Evolutionary conservation across 169 alveolate species (phyloP).

Genomic region (Plasmodium gaboni): DNA sequence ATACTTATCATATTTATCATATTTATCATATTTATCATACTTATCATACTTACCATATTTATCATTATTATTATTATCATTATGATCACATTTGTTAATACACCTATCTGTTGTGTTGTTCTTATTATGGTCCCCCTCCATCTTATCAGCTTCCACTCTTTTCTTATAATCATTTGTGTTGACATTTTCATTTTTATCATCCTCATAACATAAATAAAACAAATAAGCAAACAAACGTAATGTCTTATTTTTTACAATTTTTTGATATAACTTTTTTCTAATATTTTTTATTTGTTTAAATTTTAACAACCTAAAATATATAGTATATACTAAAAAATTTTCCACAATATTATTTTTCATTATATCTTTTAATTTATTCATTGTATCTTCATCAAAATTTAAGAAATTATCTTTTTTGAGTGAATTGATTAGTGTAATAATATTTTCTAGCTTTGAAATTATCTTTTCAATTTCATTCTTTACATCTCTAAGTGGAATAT

Average conservation of each 20-base stretch:
- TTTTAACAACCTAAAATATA: conserved; percentile 60
- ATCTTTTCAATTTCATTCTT: conserved; percentile 48
- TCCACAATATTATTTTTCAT: conserved; percentile 17
- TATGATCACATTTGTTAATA: background rate
- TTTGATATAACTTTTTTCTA: conserved; percentile 48
- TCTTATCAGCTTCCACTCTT: background rate
- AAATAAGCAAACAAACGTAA: conserved; percentile 59
- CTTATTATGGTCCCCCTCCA: no score
- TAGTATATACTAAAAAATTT: conserved; percentile 34
- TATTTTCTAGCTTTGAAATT: conserved; percentile 32
- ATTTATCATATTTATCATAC: no score
- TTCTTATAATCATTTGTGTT: background rate
- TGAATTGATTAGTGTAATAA: conserved; percentile 15
- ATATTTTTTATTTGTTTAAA: conserved; percentile 40
- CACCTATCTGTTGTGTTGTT: background rate
- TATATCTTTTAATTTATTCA: conserved; percentile 7
- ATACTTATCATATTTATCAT: no score
- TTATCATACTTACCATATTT: background rate
- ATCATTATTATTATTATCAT: background rate
- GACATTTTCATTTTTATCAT: background rate
- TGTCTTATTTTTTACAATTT: conserved; percentile 51
- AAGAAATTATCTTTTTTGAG: conserved; percentile 26
- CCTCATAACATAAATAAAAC: conserved; percentile 69
- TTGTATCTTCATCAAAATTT: conserved; percentile 45
- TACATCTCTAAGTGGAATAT: conserved; percentile 32